Evolutionary conservation across 2,329 filamentous ascomycete genomes (phyloP).

Genomic region (Fusarium pseudocircinatum): DNA sequence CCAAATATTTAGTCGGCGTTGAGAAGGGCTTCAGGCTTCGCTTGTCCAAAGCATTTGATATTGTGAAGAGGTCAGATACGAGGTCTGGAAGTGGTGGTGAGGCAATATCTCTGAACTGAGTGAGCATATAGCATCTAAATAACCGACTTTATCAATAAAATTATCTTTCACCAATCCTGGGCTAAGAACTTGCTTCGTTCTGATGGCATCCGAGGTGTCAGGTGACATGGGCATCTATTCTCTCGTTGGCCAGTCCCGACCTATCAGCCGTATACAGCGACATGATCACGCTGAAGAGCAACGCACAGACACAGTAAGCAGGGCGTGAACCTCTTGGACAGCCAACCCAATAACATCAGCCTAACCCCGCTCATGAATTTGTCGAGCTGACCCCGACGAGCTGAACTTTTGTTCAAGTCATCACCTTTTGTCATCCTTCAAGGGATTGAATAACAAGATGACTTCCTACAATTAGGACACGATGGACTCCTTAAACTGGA

Average conservation of each 20-base stretch:
- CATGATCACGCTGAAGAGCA: fast-evolving
- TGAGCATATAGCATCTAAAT: background rate
- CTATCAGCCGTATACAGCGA: background rate
- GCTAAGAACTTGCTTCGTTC: fast-evolving
- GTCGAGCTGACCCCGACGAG: background rate
- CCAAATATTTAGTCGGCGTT: background rate
- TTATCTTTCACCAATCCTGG: fast-evolving
- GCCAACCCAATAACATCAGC: background rate
- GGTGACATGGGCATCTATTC: background rate
- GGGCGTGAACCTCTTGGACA: background rate
- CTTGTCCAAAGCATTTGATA: background rate
- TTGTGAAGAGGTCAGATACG: background rate
- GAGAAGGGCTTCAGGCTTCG: background rate
- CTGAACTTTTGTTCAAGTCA: background rate
- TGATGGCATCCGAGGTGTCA: background rate
- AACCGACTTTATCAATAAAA: fast-evolving
- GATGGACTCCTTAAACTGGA: too few species aligned
- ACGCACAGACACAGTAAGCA: background rate
- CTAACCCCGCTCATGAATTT: background rate
- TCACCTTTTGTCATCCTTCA: too few species aligned
- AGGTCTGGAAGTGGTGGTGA: background rate
- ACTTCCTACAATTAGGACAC: too few species aligned
- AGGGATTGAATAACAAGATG: too few species aligned
- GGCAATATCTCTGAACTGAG: background rate
- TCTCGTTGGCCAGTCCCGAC: background rate